Evolutionary conservation across 371 early-diverging fungal species (phyloP).

Genomic region (Dinochytrium kinnereticum): DNA sequence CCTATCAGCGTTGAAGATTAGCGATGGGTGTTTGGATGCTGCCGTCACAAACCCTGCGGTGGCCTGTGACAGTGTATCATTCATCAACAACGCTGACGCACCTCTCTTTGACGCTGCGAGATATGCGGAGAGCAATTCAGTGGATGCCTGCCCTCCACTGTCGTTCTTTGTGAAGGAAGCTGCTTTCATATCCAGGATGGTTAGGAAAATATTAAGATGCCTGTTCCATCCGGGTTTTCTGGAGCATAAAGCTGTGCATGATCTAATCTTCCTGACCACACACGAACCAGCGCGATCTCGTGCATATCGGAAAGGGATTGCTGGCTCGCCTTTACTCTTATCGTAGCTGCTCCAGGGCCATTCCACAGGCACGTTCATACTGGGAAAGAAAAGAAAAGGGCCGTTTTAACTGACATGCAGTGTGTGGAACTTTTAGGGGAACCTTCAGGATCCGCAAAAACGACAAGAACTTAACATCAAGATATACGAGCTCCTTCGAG

Average conservation of each 20-base stretch:
- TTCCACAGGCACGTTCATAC: slow-evolving; percentile 45
- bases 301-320: slow-evolving; percentile 41
- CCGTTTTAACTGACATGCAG: too few species aligned
- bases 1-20: not conserved
- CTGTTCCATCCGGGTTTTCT: too few species aligned
- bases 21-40: not conserved
- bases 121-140: slow-evolving; percentile 19
- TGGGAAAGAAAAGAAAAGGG: too few species aligned
- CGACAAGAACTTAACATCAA: slow-evolving; percentile 37
- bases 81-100: slow-evolving; percentile 40
- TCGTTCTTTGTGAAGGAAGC: slow-evolving; percentile 45
- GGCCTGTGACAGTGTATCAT: slow-evolving; percentile 1
- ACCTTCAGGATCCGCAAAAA: slow-evolving; percentile 45
- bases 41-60: slow-evolving; percentile 9
- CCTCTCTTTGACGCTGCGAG: slow-evolving; percentile 29
- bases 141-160: slow-evolving; percentile 18
- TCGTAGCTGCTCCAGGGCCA: slow-evolving; percentile 49
- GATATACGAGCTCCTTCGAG: slow-evolving; percentile 44
- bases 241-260: too few species aligned
- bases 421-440: too few species aligned
- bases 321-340: slow-evolving; percentile 50
- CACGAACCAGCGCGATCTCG: slow-evolving; percentile 38
- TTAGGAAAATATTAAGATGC: not conserved
- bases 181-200: slow-evolving; percentile 40
- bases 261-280: too few species aligned